Conservation (phyloP, 2,329 filamentous ascomycete genomes). For the Teratosphaeria zuluensis region DNA sequence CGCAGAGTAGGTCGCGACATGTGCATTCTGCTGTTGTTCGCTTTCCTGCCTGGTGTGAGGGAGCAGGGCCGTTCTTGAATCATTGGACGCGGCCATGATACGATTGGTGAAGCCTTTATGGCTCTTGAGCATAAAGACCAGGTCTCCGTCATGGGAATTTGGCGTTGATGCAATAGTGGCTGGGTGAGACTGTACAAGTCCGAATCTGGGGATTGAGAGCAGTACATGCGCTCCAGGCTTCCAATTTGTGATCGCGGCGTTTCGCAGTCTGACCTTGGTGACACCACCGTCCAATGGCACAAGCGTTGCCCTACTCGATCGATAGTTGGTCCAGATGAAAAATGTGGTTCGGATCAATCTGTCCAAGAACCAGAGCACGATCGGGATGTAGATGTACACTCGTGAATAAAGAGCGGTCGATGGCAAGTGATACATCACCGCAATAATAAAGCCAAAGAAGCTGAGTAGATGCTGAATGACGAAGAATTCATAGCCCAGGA, state of each 20-base stretch:
- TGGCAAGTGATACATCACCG: slow-evolving; percentile 27
- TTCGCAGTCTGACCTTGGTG: slow-evolving; percentile 28
- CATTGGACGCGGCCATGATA: slow-evolving; percentile 15
- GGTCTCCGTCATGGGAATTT: slow-evolving; percentile 14
- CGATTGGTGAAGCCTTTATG: slow-evolving; percentile 21
- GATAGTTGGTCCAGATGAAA: slow-evolving; percentile 25
- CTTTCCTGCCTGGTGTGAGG: slow-evolving; percentile 5
- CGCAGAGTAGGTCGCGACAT: slow-evolving; percentile 8
- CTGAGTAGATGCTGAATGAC: slow-evolving; percentile 29
- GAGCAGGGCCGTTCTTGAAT: slow-evolving; percentile 10
- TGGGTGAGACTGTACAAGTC: slow-evolving; percentile 18
- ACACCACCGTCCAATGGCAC: slow-evolving; percentile 24
- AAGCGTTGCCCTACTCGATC: slow-evolving; percentile 17
- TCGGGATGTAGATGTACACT: slow-evolving; percentile 21
- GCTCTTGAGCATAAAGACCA: slow-evolving; percentile 21
- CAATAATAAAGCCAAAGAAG: slow-evolving; percentile 29
- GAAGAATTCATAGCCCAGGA: slow-evolving; percentile 21
- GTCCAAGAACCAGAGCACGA: slow-evolving; percentile 17
- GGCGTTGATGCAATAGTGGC: slow-evolving; percentile 21
- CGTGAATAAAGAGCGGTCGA: slow-evolving; percentile 18
- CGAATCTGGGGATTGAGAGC: slow-evolving; percentile 18
- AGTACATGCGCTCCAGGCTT: slow-evolving; percentile 20
- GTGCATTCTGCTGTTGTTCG: slow-evolving; percentile 6
- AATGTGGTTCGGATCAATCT: slow-evolving; percentile 19
- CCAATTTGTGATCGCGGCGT: slow-evolving; percentile 28